These are phyloP conservation scores for Malus fusca DNA, from an alignment of 306 rosid species.

Conservation along the genomic window DNA sequence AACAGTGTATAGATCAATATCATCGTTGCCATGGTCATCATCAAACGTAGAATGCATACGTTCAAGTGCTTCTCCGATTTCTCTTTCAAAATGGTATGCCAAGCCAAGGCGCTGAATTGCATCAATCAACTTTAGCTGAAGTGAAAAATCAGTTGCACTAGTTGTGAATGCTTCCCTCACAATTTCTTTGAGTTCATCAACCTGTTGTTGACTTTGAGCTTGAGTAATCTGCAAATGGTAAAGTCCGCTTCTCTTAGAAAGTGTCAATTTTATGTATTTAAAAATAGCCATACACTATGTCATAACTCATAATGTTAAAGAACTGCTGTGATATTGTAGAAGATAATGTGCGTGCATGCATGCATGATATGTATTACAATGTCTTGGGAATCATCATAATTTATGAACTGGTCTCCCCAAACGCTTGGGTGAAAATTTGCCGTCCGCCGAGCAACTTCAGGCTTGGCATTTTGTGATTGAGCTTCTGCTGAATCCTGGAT, in stretches of 20 bases:
- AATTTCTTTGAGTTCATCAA: slow-evolving; percentile 18
- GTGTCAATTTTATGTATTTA: too few species aligned
- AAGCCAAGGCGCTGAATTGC: slow-evolving; percentile 23
- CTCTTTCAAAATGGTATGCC: slow-evolving; percentile 31
- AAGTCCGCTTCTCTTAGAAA: too few species aligned
- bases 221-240: background rate
- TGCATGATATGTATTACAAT: background rate
- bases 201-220: background rate
- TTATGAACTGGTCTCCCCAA: slow-evolving; percentile 12
- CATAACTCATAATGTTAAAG: too few species aligned
- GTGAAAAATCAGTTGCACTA: background rate
- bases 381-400: background rate
- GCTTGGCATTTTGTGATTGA: background rate
- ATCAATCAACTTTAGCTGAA: slow-evolving; percentile 20
- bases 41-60: background rate
- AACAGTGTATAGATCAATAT: slow-evolving; percentile 8
- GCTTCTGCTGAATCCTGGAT: background rate
- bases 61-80: slow-evolving; percentile 19
- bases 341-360: too few species aligned
- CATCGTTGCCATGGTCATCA: background rate
- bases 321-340: too few species aligned
- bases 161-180: slow-evolving; percentile 13
- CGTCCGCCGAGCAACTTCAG: background rate
- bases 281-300: too few species aligned
- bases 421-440: slow-evolving; percentile 9